Percentiles rank a stretch among this genome's conserved stretches.
These are phyloP conservation scores for Leccinum fibrillosum DNA, from an alignment of 768 basidiomycete genomes.

Conservation along the genomic window DNA sequence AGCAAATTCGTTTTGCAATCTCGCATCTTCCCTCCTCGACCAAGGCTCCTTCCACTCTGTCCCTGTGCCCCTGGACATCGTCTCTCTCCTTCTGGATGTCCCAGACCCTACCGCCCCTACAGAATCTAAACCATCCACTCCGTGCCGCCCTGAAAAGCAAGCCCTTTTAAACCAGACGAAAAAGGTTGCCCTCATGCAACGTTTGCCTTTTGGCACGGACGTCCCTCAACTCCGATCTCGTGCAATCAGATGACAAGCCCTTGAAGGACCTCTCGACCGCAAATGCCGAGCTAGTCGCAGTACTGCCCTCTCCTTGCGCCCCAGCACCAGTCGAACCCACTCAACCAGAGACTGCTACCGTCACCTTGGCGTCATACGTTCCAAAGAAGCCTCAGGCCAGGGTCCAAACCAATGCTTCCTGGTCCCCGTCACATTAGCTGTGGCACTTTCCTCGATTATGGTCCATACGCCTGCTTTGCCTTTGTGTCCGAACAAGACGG, in stretches of 20 bases:
- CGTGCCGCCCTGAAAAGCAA: slow-evolving; percentile 23
- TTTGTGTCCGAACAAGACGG: slow-evolving; percentile 77
- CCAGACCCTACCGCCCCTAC: slow-evolving; percentile 15
- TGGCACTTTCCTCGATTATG: slow-evolving; percentile 78
- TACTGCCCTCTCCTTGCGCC: slow-evolving; percentile 60
- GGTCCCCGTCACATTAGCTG: slow-evolving; percentile 54
- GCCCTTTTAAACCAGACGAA: slow-evolving; percentile 34
- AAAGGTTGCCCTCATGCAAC: slow-evolving; percentile 77
- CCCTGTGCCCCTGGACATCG: slow-evolving; percentile 43
- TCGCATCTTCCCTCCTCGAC: slow-evolving; percentile 68
- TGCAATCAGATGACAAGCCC: slow-evolving; percentile 35
- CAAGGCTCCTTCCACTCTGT: slow-evolving; percentile 55
- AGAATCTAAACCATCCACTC: slow-evolving; percentile 19
- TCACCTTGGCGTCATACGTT: slow-evolving; percentile 60
- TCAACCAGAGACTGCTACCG: slow-evolving; percentile 17
- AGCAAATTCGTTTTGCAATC: slow-evolving; percentile 70
- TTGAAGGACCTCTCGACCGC: slow-evolving; percentile 55
- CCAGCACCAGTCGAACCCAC: slow-evolving; percentile 31
- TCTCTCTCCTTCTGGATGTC: slow-evolving; percentile 38
- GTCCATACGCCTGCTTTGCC: slow-evolving; percentile 70
- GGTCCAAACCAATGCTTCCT: slow-evolving; percentile 41
- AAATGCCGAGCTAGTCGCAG: slow-evolving; percentile 72
- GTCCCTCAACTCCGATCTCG: slow-evolving; percentile 54
- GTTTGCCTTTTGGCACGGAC: slow-evolving; percentile 75
- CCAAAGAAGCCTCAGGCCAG: slow-evolving; percentile 39